Evolutionary conservation across 1,284 basidiomycete species (phyloP).

Genomic region (Papiliotrema fonsecae): DNA sequence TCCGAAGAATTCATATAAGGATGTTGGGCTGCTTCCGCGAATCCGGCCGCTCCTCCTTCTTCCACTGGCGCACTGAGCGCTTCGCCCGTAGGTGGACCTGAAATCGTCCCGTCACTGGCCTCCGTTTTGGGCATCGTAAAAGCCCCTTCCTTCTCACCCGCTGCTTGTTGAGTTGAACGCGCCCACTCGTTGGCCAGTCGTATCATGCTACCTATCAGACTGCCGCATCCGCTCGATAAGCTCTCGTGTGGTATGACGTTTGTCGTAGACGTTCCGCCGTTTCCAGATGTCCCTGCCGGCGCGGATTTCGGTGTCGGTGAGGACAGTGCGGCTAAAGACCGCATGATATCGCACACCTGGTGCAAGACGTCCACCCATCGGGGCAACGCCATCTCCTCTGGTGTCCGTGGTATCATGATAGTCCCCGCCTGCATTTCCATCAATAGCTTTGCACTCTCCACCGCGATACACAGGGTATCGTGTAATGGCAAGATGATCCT

Average conservation of each 20-base stretch:
- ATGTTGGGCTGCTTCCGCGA: constrained; percentile 8
- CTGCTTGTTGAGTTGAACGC: too few relatives aligned
- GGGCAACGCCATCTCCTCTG: constrained; percentile 16
- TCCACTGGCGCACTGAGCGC: background rate
- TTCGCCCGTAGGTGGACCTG: too few relatives aligned
- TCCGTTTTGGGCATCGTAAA: background rate
- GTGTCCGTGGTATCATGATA: constrained; percentile 16
- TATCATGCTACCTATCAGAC: constrained; percentile 37
- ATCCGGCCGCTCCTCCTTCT: too few relatives aligned
- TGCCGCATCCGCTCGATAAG: constrained; percentile 29
- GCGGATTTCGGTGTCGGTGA: background rate
- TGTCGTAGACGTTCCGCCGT: constrained; percentile 3
- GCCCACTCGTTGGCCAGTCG: constrained; percentile 30
- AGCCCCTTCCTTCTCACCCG: constrained; percentile 13
- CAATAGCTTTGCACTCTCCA: constrained; percentile 34
- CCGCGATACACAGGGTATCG: constrained; percentile 26
- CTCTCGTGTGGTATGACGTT: background rate
- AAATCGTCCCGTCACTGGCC: background rate
- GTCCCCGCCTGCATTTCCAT: constrained; percentile 37
- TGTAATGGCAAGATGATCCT: constrained; percentile 24
- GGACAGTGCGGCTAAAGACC: constrained; percentile 12
- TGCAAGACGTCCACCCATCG: constrained; percentile 25
- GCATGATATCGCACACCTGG: constrained; percentile 20
- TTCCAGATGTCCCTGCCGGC: constrained; percentile 19
- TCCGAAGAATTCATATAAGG: constrained; percentile 36